These are phyloP conservation scores for Neofusicoccum laricinum DNA, from an alignment of 2,329 filamentous ascomycete species.

Conservation along the genomic window DNA sequence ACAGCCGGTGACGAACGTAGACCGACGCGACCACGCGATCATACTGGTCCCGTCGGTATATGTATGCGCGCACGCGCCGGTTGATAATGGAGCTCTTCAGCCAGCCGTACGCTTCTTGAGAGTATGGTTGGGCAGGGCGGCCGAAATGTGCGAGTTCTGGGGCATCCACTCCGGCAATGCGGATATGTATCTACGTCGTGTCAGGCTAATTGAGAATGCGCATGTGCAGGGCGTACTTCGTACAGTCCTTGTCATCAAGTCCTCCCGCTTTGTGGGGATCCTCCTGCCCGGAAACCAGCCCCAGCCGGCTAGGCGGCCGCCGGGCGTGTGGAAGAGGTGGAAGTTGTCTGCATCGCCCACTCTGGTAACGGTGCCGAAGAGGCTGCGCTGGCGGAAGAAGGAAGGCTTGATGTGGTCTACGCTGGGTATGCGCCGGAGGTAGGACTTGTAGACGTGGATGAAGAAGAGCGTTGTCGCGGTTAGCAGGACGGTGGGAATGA, in stretches of 20 bases:
- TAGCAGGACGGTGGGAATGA: slow-evolving; percentile 54
- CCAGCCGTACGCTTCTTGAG: slow-evolving; percentile 77
- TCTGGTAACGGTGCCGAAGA: slow-evolving; percentile 85
- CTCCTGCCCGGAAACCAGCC: slow-evolving; percentile 75
- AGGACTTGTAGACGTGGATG: slow-evolving; percentile 62
- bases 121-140: slow-evolving; percentile 77
- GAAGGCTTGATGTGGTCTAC: slow-evolving; percentile 70
- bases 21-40: slow-evolving; percentile 86
- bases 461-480: slow-evolving; percentile 55
- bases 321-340: slow-evolving; percentile 89
- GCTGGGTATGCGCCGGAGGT: slow-evolving; percentile 80
- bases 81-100: slow-evolving; percentile 70
- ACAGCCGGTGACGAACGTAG: slow-evolving; percentile 64
- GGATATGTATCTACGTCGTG: slow-evolving; percentile 70
- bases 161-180: slow-evolving; percentile 88
- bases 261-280: slow-evolving; percentile 66
- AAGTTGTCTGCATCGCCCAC: slow-evolving; percentile 98
- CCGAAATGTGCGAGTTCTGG: slow-evolving; percentile 94
- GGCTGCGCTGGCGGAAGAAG: slow-evolving; percentile 70
- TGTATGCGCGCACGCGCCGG: slow-evolving; percentile 73
- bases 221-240: slow-evolving; percentile 24
- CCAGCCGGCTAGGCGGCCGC: slow-evolving; percentile 85
- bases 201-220: neutral
- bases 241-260: slow-evolving; percentile 76
- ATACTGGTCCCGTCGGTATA: slow-evolving; percentile 88